Evolutionary conservation across 768 basidiomycete species (phyloP), one percentile per base, ranked within the genome.

Genomic region (Lentinula boryana): DNA sequence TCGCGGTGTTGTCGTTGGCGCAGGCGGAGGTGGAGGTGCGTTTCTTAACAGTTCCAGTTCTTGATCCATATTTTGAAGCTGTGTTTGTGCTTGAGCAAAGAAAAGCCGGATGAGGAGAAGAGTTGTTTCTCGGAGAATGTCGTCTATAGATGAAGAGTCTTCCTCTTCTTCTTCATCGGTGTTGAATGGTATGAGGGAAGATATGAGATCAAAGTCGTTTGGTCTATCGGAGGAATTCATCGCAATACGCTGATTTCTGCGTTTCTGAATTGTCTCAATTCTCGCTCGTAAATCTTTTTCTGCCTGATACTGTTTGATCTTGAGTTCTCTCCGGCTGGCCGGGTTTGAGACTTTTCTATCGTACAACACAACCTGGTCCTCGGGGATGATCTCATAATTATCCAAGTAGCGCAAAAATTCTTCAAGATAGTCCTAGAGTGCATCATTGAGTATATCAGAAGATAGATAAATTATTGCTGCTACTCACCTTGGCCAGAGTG

Each of bases 281-380:
- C 81, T 81, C 18, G 74, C 72, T 58, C 85, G 82, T 32, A 98
- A 73, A 38, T 90, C 88, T 71, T 91, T 95, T 73, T 96, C 94
- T 60, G 84, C 82, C 72, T 88, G 86, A 72, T 85, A 98, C 69
- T 95, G 95, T 63, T 84, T 86, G 64, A 99, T 97, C 77, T 97
- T 99, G 36, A 87, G 71, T 65, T 96, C 94, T 65, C 97, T 76
- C 60, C 89, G 80, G 68, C 81, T 84, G 1, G 84, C 81, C 18
- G 87, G 82, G 70, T 98, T 89, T 9, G 67, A 72, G 53, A 86
- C 64, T 56, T 77, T 79, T 51, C 78, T 78, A 48, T 73, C 75
- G 64, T 86, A 82, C 10, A 93, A 68, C 12, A 71, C 72, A 50
- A 81, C 80, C 65, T 92, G 88, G 2, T 78, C 76, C 35, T 81